Base-by-base conservation (phyloP, 345 rosid species). In the Melaleuca quinquenervia region DNA sequence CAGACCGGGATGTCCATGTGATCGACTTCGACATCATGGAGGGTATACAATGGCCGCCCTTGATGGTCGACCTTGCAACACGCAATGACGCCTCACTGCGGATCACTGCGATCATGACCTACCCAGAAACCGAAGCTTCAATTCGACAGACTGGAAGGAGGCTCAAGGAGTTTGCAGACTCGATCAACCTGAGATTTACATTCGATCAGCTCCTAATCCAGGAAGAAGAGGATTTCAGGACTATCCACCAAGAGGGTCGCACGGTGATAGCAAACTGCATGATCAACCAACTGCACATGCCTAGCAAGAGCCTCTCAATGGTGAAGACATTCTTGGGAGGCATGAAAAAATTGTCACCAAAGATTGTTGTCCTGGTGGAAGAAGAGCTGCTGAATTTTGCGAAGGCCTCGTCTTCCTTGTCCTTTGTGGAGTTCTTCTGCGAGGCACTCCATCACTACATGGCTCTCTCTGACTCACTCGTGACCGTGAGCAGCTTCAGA, bases 41-140 rank as follows among this genome's bases (percentile, higher is more conserved):
- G 36, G 88, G 90, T 50, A 85, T 87, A 41, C 90, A 89, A 48
- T 90, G 90, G 89, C 90, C 89, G 0, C 90, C 90, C 9, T 58
- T 90, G 56, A 90, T 87, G 90, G 85, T 83, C 14, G 92, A 90
- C 55, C 89, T 88, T 29, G 85, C 84, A 32, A 53, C 18, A 55
- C 86, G 83, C 3, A 0, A 60, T 11, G 32, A 32, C 0, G 45
- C 54, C 32, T 88, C 82, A 10, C 41, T 87, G 1, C 44, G 51
- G 84, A 54, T 87, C 76, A 88, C 88, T 1, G 88, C 92, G 8
- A 54, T 84, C 3, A 14, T 87, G 45, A 50, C 48, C 3, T 54
- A 84, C 52, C 76, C 5, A 0, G 50, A 87, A 24, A 50, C 62
- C 10, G 16, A 51, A 36, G 83, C 53, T 27, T 3, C 6, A n/a